Conservation (phyloP, 2,329 filamentous ascomycete genomes). For the Neoscytalidium dimidiatum region DNA sequence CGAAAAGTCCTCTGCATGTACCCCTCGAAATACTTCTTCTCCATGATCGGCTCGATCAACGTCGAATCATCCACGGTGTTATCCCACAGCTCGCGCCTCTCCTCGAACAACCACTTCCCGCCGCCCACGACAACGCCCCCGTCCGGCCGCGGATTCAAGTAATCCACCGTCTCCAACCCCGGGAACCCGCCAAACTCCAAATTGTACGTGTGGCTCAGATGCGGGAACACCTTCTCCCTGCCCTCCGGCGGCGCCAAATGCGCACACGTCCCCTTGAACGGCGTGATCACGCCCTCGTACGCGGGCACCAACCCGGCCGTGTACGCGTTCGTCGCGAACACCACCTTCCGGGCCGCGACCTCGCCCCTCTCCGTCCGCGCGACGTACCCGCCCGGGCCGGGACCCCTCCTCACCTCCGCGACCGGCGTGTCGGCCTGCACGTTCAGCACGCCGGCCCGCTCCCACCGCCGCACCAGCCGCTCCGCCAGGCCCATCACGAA, state of each 20-base stretch:
- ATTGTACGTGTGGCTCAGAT: constrained; percentile 30
- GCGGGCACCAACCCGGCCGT: constrained; percentile 30
- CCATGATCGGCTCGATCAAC: constrained; percentile 25
- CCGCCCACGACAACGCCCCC: constrained; percentile 50
- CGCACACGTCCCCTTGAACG: constrained; percentile 30
- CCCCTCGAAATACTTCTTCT: constrained; percentile 27
- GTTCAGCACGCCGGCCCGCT: not conserved
- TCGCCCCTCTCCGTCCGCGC: not conserved
- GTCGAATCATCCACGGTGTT: constrained; percentile 37
- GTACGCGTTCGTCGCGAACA: constrained; percentile 33
- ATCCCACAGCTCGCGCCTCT: constrained; percentile 45
- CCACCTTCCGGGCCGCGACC: constrained; percentile 22
- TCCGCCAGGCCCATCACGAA: not conserved
- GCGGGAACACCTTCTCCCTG: constrained; percentile 20
- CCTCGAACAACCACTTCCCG: constrained; percentile 37
- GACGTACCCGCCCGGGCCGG: not conserved
- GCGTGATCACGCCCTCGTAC: constrained; percentile 39
- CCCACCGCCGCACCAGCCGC: not conserved
- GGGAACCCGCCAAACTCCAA: constrained; percentile 17
- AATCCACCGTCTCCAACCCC: constrained; percentile 29
- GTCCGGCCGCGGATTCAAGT: constrained; percentile 48
- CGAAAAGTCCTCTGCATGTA: constrained; percentile 31
- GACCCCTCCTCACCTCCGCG: not conserved
- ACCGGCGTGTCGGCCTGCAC: constrained; percentile 14
- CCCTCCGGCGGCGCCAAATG: constrained; percentile 21